A percentile compares a stretch with the other conserved stretches of the same genome.
Evolutionary conservation across 371 early-diverging fungal species (phyloP).

Genomic region (Actinomucor elegans): DNA sequence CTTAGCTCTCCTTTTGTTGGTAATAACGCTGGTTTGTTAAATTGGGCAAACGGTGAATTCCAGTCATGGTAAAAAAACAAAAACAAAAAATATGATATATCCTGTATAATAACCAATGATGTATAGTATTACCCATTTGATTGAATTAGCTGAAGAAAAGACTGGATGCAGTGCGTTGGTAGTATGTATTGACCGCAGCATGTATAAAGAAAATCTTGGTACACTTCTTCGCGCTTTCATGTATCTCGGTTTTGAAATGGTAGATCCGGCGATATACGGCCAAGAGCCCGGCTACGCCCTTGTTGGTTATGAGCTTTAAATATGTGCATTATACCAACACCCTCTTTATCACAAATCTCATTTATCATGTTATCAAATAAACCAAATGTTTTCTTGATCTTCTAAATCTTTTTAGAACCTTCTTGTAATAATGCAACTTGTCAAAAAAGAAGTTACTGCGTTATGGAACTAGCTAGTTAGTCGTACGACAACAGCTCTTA

Average conservation of each 20-base stretch:
- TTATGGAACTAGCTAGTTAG: too few relatives aligned
- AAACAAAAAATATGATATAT: too few relatives aligned
- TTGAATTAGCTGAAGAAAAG: constrained; percentile 52
- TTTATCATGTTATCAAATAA: too few relatives aligned
- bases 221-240: constrained; percentile 54
- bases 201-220: constrained; percentile 24
- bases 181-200: constrained; percentile 31
- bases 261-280: constrained; percentile 52
- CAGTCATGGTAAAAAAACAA: constrained; percentile 40
- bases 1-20: constrained; percentile 34
- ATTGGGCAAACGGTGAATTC: constrained; percentile 48
- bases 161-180: constrained; percentile 42
- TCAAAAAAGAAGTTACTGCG: too few relatives aligned
- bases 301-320: constrained; percentile 54
- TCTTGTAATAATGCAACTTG: too few relatives aligned
- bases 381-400: constrained; percentile 1
- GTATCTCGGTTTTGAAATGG: constrained; percentile 66
- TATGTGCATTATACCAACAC: too few relatives aligned
- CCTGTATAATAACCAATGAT: too few relatives aligned
- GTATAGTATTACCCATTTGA: constrained; percentile 42
- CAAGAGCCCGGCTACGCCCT: constrained; percentile 53
- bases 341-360: too few relatives aligned
- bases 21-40: constrained; percentile 24
- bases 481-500: too few relatives aligned
- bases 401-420: too few relatives aligned